These are phyloP conservation scores for Penicillium taxi DNA, from an alignment of 495 filamentous ascomycete genomes.

Conservation along the genomic window DNA sequence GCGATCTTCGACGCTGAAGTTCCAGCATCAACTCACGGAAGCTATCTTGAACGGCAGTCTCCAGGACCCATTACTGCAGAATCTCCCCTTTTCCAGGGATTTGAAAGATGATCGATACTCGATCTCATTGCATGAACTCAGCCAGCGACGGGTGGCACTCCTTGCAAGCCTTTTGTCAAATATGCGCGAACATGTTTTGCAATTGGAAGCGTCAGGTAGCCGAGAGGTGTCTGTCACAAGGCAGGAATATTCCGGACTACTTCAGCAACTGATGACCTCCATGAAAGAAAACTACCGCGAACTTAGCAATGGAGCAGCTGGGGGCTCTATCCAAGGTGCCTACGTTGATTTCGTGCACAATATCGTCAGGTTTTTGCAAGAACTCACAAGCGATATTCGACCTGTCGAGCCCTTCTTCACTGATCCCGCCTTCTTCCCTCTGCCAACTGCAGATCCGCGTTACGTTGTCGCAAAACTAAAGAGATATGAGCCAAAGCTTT, in stretches of 20 bases:
- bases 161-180: conserved; percentile 57
- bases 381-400: conserved; percentile 56
- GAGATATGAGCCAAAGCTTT: conserved; percentile 54
- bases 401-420: conserved; percentile 61
- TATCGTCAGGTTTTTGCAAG: conserved; percentile 55
- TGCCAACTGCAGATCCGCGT: conserved; percentile 55
- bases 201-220: conserved; percentile 22
- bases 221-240: conserved; percentile 29
- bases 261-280: conserved; percentile 51
- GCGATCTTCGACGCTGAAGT: conserved; percentile 57
- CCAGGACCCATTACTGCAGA: conserved; percentile 45
- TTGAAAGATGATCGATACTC: conserved; percentile 30
- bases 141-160: conserved; percentile 49
- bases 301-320: conserved; percentile 33
- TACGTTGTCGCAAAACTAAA: conserved; percentile 62
- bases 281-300: conserved; percentile 67
- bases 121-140: conserved; percentile 49
- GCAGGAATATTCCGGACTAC: conserved; percentile 47
- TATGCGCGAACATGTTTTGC: conserved; percentile 50
- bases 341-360: conserved; percentile 63
- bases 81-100: conserved; percentile 53
- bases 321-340: conserved; percentile 37
- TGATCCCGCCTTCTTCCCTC: conserved; percentile 54
- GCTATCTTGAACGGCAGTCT: conserved; percentile 45
- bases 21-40: conserved; percentile 54